These are phyloP conservation scores for Pleurotus cornucopiae DNA, from an alignment of 768 basidiomycete genomes.

Conservation along the genomic window DNA sequence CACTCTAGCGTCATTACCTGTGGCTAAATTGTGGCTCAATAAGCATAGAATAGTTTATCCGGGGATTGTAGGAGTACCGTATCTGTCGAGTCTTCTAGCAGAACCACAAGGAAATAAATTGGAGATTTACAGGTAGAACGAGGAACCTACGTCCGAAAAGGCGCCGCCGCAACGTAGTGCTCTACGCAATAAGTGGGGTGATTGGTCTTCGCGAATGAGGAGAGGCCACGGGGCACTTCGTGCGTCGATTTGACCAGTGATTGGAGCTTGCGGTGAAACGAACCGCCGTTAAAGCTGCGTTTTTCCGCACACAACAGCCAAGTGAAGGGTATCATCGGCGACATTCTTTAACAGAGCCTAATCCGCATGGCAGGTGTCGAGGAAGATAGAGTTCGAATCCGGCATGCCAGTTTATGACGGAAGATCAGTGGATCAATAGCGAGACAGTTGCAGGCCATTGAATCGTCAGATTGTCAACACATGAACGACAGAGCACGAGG, in stretches of 20 bases:
- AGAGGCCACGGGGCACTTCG: not conserved
- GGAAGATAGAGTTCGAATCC: conserved; percentile 3
- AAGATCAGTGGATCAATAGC: conserved; percentile 7
- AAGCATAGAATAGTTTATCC: conserved; percentile 1
- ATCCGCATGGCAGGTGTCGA: not conserved
- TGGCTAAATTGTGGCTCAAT: not conserved
- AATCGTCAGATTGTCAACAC: not conserved
- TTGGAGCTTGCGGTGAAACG: not conserved
- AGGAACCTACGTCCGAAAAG: not conserved
- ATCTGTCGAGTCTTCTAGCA: not conserved
- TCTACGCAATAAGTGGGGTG: not conserved
- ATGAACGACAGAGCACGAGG: not conserved
- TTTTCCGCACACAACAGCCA: not conserved
- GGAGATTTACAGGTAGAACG: conserved; percentile 1
- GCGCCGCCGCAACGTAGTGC: not conserved
- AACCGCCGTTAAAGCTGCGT: conserved; percentile 7
- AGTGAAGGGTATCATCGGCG: not conserved
- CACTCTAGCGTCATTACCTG: not conserved
- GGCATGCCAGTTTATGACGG: not conserved
- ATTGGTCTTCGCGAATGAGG: conserved; percentile 3
- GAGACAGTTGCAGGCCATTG: not conserved
- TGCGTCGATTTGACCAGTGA: not conserved
- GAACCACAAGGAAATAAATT: not conserved
- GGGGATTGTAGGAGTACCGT: not conserved
- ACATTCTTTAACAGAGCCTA: not conserved